Conservation (phyloP, 306 rosid species). For the Vigna hirtella region DNA sequence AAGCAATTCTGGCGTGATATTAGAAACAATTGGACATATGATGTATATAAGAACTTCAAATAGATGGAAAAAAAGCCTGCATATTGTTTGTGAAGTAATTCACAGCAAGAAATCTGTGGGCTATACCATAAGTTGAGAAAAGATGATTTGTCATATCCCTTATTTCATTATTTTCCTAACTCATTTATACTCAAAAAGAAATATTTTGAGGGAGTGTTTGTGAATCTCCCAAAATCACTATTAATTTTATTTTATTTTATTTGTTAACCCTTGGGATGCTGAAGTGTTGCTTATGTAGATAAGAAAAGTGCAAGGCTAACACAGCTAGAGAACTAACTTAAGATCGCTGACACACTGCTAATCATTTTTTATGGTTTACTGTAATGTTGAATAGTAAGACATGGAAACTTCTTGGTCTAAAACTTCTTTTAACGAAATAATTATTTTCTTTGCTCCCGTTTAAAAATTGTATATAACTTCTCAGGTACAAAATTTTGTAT, state of each 20-base stretch:
- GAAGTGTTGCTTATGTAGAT: constrained; percentile 12
- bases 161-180: constrained; percentile 38
- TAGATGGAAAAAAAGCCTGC: constrained; percentile 21
- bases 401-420: neutral
- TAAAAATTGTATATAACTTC: neutral
- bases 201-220: neutral
- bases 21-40: constrained; percentile 38
- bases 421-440: neutral
- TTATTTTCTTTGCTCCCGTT: neutral
- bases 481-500: neutral
- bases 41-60: constrained; percentile 40
- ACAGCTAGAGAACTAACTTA: neutral
- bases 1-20: constrained; percentile 41
- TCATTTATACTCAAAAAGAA: constrained; percentile 29
- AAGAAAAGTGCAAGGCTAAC: neutral
- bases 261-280: neutral
- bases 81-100: constrained; percentile 39
- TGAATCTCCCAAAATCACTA: constrained; percentile 15
- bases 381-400: neutral
- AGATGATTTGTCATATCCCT: constrained; percentile 22
- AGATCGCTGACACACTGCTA: neutral
- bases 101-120: constrained; percentile 28
- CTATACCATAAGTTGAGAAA: constrained; percentile 44
- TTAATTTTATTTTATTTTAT: neutral
- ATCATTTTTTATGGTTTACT: too few species aligned